Evolutionary conservation across 768 basidiomycete genomes (phyloP), one percentile per base, ranked within the genome.

Genomic region (Panaeolus cyanescens): DNA sequence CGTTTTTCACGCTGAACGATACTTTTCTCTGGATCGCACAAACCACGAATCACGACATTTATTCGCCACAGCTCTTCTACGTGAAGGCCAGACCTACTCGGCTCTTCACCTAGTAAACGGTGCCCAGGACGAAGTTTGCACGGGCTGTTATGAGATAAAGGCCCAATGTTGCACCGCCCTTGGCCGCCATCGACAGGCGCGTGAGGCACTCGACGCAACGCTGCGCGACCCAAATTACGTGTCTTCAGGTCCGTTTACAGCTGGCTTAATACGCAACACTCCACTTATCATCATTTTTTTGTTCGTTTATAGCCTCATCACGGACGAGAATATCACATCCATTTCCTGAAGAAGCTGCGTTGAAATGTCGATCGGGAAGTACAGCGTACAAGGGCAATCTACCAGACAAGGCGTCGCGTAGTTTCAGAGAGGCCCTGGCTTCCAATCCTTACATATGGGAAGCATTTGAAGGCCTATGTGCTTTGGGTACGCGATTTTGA

Each of bases 361-460:
- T 93, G 53, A 84, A 87, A 63, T 93, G 93, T 82, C 83, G 87
- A 67, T 83, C 91, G 54, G 95, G 93, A 39, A 82, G 78, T 36
- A 84, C 88, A 73, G 92, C 93, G 32, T 68, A 88, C 70, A 92
- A 89, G 73, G 92, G 90, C 54, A 93, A 94, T 72, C 81, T 91
- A 61, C 83, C 83, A 2, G 88, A 90, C 58, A 84, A 85, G 65
- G 95, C 95, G n/a, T 78, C 82, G 25, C 69, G 75, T 58, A 89
- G 87, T 69, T 96, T 90, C 72, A 81, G 81, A 50, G 84, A 87
- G 61, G 91, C 93, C 28, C 79, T 97, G 62, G 72, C 79, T 13
- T 71, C 87, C 53, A 89, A 93, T 70, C 92, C 93, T 32, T 84
- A 92, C 71, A 75, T 95, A 58, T 96, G 94, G 94, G 95, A 97